Base-by-base conservation (phyloP, 2,329 filamentous ascomycete species). In the Byssoonygena ceratinophila region DNA sequence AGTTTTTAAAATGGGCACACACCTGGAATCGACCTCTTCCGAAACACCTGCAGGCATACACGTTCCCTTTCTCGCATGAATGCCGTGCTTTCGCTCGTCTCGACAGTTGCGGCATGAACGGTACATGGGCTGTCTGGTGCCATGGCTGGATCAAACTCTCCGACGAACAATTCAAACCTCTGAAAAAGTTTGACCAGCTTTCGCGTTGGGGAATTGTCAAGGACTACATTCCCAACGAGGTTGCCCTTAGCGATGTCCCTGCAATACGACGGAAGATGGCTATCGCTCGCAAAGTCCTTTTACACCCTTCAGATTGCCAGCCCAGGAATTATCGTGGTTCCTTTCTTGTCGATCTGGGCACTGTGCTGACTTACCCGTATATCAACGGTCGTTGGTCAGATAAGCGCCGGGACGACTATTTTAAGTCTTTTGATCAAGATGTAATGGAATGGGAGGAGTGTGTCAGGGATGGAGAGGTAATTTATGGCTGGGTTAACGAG, bases 61-160 rank as follows among this genome's bases (percentile, higher is more conserved):
- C 39, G 7, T 29, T 5, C 22, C 44, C 55, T 9, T 51, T 55
- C 22, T 39, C 51, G 4, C 50, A 54, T 29, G 53, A 57, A 49
- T 40, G 44, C 22, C 53, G 55, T 18, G 53, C 55, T 23, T 57
- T 57, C 27, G 55, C 53, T 23, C 53, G 51, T 29, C 51, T 57
- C 9, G 53, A 57, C 34, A 52, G 51, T 18, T 20, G 54, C 22
- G 47, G 37, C 2, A 20, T 55, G 32, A 57, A 57, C 29, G 53
- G 55, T 8, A 57, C 53, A n/a, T 57, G 53, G 53, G 55, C 53
- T 14, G 55, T 55, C 8, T 55, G 54, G 40, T 55, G 55, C 43
- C 47, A 55, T 32, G 53, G 53, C 1, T 57, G 53, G 55, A 55
- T 57, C 6, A 53, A 52, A 45, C 53, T 57, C 8, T 47, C 36